Evolutionary conservation across 2,329 filamentous ascomycete species (phyloP), one percentile per base, ranked within the genome.

Genomic region (Aspergillus glaucus): DNA sequence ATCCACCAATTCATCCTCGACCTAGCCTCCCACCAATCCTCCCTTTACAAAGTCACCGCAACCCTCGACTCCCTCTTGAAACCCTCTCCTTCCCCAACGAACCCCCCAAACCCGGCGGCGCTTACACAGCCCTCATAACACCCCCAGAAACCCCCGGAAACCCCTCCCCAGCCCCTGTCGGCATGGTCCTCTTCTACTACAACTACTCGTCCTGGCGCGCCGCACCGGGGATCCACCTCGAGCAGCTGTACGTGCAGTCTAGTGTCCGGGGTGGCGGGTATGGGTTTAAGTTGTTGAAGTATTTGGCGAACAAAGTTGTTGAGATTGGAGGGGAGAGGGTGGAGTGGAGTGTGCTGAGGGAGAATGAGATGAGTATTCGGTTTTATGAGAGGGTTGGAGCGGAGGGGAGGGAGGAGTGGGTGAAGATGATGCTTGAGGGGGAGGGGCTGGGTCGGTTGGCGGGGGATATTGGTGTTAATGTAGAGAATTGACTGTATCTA

Each of bases 151-250:
- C 72, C 5, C 68, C 74, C 9, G 63, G 71, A 36, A 67, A 56
- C 51, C 53, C 62, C 49, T 34, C 55, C 45, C 56, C 67, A 28
- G 43, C 52, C 49, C 63, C 80, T 67, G 87, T 82, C 0, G 89
- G 86, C 43, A 88, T 96, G 80, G 90, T 90, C 1, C 72, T 96
- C 37, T 96, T 90, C 73, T 97, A 95, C 69, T 90, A 92, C 77
- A 97, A 92, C 72, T 97, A 95, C 72, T 89, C 85, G 63, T 96
- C 92, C 0, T 97, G 93, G 93, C 81, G 87, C 7, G 81, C 87
- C n/a, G 81, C 80, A 42, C 82, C 91, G 0, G 92, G 92, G 2
- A 87, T 98, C 62, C 95, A 94, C 68, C 83, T 97, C 34, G 92
- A 97, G 68, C 92, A 97, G 64, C 75, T 97, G n/a, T 95, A 85